Evolutionary conservation across 78 protist species (phyloP).

Genomic region (Dictyostelium capitatum): DNA sequence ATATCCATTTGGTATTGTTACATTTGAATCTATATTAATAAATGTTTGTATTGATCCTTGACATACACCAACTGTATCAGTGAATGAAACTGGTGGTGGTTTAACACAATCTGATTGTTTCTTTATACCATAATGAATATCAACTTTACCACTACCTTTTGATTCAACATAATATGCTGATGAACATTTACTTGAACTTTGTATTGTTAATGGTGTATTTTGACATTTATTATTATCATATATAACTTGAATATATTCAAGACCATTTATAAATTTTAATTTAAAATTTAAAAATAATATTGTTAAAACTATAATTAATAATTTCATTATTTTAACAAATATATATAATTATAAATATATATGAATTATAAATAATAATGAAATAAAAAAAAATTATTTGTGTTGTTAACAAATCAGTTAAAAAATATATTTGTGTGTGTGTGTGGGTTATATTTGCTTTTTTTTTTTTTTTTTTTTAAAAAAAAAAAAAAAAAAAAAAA

Average conservation of each 20-base stretch:
- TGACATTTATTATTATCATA: not conserved
- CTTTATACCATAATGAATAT: not conserved
- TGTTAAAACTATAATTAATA: not conserved
- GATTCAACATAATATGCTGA: not conserved
- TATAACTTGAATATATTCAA: conserved; percentile 4
- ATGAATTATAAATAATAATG: too few species aligned
- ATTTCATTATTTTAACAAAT: too few species aligned
- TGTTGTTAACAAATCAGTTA: too few species aligned
- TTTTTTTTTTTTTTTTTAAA: too few species aligned
- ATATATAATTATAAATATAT: too few species aligned
- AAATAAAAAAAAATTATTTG: too few species aligned
- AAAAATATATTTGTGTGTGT: too few species aligned
- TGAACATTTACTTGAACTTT: not conserved
- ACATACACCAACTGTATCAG: too few species aligned
- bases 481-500: too few species aligned
- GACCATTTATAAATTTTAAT: not conserved
- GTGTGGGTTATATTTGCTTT: too few species aligned
- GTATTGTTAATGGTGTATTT: not conserved
- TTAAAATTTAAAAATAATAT: not conserved
- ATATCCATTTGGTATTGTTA: not conserved
- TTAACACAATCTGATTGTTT: not conserved
- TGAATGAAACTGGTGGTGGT: not conserved
- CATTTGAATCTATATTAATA: not conserved
- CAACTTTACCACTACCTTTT: not conserved
- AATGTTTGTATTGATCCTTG: not conserved